A percentile compares a stretch with the other conserved stretches of the same genome.
Evolutionary conservation across 352 stramenopile genomes (phyloP).

Genomic region (Blastocystis sp.): DNA sequence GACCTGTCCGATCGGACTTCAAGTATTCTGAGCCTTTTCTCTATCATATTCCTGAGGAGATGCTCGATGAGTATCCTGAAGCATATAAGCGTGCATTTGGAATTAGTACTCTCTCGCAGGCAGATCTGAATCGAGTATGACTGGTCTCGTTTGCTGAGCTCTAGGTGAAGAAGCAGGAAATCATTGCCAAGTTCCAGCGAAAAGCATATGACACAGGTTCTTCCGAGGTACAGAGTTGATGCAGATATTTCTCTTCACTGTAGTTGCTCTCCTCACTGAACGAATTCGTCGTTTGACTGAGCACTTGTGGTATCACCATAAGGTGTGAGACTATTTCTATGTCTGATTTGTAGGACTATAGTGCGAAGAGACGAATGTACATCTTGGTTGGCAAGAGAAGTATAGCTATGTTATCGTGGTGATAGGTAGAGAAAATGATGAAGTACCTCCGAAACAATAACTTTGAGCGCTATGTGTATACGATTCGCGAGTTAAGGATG

Average conservation of each 20-base stretch:
- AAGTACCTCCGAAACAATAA: constrained; percentile 56
- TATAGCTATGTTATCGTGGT: background rate
- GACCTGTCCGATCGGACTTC: constrained; percentile 29
- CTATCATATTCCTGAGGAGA: constrained; percentile 48
- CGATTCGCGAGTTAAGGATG: constrained; percentile 58
- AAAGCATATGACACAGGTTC: constrained; percentile 52
- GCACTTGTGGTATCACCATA: constrained; percentile 56
- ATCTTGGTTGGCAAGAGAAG: constrained; percentile 58
- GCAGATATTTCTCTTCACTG: background rate
- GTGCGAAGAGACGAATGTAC: constrained; percentile 53
- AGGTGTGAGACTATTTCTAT: background rate
- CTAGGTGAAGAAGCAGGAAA: constrained; percentile 58
- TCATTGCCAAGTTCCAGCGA: constrained; percentile 55
- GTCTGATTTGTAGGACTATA: background rate
- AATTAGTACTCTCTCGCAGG: constrained; percentile 45
- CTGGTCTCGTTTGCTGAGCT: background rate
- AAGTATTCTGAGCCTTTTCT: constrained; percentile 46
- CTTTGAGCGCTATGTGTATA: constrained; percentile 59
- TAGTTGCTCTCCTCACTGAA: constrained; percentile 61
- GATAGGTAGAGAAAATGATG: constrained; percentile 57
- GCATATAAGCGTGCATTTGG: constrained; percentile 52
- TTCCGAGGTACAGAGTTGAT: constrained; percentile 47
- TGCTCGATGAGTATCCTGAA: constrained; percentile 41
- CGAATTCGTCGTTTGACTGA: constrained; percentile 51
- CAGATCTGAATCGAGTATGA: constrained; percentile 28